Percentiles rank a stretch among this genome's conserved stretches.
phyloP scores from a whole-genome alignment of 768 basidiomycete species.

The Cystobasidium ongulense region DNA sequence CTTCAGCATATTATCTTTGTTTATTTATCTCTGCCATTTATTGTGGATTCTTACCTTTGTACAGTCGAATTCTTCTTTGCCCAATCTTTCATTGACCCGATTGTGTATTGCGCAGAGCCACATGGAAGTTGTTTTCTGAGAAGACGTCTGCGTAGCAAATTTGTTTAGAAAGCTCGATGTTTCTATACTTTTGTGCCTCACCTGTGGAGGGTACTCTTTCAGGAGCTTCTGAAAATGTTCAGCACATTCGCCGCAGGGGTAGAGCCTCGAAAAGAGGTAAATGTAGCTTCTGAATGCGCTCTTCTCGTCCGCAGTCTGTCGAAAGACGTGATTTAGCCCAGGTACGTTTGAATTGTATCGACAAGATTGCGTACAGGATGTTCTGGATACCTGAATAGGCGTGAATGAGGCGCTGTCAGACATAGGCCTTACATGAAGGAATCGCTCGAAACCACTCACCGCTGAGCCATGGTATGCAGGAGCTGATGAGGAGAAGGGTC shows the following conservation, averaged over 20 bases:
- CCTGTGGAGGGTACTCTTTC: slow-evolving; percentile 54
- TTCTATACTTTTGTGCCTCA: no score
- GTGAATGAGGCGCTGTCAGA: not conserved
- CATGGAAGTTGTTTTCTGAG: slow-evolving; percentile 56
- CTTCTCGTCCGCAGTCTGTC: slow-evolving; percentile 25
- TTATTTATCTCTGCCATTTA: not conserved
- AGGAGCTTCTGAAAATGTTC: slow-evolving; percentile 68
- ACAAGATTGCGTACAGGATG: slow-evolving; percentile 1
- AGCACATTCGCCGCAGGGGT: slow-evolving; percentile 83
- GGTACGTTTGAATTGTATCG: not conserved
- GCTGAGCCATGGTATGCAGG: slow-evolving; percentile 30
- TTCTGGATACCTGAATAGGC: slow-evolving; percentile 13
- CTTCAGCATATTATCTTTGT: not conserved
- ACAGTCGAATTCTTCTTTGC: slow-evolving; percentile 78
- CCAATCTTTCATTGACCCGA: slow-evolving; percentile 75
- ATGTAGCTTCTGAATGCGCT: slow-evolving; percentile 24
- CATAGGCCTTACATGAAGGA: not conserved
- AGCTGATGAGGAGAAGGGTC: slow-evolving; percentile 4
- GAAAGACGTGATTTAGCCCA: not conserved
- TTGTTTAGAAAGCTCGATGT: no score
- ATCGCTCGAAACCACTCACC: slow-evolving; percentile 2
- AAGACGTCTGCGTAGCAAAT: slow-evolving; percentile 23
- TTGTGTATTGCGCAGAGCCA: slow-evolving; percentile 94
- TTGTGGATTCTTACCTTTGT: slow-evolving; percentile 51
- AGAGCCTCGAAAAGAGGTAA: slow-evolving; percentile 59